Percentiles rank a stretch among this genome's conserved stretches.
Conservation (phyloP, 768 basidiomycete species). For the Suillus cothurnatus region DNA sequence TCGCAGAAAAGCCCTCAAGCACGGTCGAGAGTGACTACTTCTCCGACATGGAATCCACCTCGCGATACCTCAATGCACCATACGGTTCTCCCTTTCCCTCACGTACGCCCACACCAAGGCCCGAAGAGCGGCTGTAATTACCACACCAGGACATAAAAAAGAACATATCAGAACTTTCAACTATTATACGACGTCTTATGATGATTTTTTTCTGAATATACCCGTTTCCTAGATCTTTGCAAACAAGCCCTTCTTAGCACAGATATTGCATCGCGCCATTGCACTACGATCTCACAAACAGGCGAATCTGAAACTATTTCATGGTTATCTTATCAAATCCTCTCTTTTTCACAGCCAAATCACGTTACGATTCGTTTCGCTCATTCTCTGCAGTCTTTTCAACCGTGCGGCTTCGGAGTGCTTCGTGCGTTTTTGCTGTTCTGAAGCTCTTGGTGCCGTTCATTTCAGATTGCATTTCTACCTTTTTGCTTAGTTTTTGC, state of each 20-base stretch:
- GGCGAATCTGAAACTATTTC: conserved; percentile 38
- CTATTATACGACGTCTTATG: conserved; percentile 37
- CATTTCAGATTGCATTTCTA: conserved; percentile 12
- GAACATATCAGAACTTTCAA: conserved; percentile 19
- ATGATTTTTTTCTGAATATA: conserved; percentile 35
- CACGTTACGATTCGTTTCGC: conserved; percentile 25
- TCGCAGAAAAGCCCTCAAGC: conserved; percentile 33
- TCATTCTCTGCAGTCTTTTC: conserved; percentile 14
- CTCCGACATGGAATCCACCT: conserved; percentile 42
- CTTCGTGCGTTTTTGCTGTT: conserved; percentile 25
- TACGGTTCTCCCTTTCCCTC: conserved; percentile 54
- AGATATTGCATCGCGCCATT: conserved; percentile 34
- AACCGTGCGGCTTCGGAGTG: conserved; percentile 17
- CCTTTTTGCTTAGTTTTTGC: conserved; percentile 11
- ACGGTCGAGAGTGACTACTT: conserved; percentile 37
- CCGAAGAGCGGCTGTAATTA: conserved; percentile 34
- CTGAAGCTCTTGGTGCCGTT: conserved; percentile 14
- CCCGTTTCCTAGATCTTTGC: conserved; percentile 36
- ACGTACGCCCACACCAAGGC: conserved; percentile 47
- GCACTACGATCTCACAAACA: conserved; percentile 22
- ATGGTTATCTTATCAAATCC: conserved; percentile 34
- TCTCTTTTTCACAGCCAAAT: conserved; percentile 26
- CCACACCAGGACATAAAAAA: conserved; percentile 16
- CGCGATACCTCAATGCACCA: conserved; percentile 49
- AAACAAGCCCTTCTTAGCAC: conserved; percentile 31